phyloP scores from a whole-genome alignment of 2,329 filamentous ascomycete genomes.

The Blumeriella jaapii region DNA sequence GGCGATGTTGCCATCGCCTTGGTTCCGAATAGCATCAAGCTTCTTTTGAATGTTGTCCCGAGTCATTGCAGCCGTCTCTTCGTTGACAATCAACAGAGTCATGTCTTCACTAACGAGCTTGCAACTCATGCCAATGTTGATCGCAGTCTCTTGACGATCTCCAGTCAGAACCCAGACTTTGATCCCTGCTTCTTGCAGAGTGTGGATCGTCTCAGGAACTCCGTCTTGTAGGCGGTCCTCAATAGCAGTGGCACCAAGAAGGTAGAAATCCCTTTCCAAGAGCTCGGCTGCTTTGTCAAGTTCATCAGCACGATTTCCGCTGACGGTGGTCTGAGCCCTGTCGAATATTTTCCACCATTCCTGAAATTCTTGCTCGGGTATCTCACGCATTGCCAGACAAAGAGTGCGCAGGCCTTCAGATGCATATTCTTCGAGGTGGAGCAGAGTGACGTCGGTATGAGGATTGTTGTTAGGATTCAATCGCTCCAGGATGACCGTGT shows the following conservation, averaged over 20 bases:
- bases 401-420: conserved; percentile 91
- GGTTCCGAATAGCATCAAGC: conserved; percentile 75
- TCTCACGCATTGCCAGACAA: conserved; percentile 86
- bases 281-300: conserved; percentile 94
- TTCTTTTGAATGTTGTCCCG: conserved; percentile 89
- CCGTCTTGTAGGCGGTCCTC: conserved; percentile 96
- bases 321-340: conserved; percentile 76
- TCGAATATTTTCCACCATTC: conserved; percentile 85
- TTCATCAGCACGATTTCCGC: conserved; percentile 86
- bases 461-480: conserved; percentile 77
- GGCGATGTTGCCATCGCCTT: conserved; percentile 65
- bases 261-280: conserved; percentile 82
- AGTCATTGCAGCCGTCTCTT: conserved; percentile 68
- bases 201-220: conserved; percentile 96
- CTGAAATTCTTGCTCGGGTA: conserved; percentile 78
- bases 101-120: conserved; percentile 98
- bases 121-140: conserved; percentile 99
- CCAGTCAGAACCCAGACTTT: conserved; percentile 98
- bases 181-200: conserved; percentile 89
- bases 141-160: conserved; percentile 95
- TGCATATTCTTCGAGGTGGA: conserved; percentile 96
- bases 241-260: conserved; percentile 92
- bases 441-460: conserved; percentile 77
- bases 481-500: conserved; percentile 93
- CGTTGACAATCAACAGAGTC: conserved; percentile 93